Evolutionary conservation across 345 rosid genomes (phyloP).

Genomic region (Eucalyptus regnans): DNA sequence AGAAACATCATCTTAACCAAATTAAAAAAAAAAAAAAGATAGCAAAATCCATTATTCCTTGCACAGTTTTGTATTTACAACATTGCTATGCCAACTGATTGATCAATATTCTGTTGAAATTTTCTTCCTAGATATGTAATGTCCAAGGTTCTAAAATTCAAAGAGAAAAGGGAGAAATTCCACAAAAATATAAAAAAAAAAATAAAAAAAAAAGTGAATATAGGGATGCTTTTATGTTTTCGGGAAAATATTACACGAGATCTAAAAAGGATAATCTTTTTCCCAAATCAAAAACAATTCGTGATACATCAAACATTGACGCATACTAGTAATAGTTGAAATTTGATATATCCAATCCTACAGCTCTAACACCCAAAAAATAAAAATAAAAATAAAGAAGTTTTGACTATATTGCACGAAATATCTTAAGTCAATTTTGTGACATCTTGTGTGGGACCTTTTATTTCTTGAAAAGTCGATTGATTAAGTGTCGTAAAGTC

Average conservation of each 20-base stretch:
- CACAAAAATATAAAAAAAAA: not conserved
- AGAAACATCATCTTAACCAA: no score
- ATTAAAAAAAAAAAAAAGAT: no score
- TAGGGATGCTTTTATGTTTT: fast-evolving
- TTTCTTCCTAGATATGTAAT: not conserved
- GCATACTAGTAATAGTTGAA: not conserved
- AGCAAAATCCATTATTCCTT: not conserved
- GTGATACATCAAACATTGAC: not conserved
- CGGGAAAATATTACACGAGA: not conserved
- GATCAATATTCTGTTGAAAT: not conserved
- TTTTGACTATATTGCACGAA: not conserved
- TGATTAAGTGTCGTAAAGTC: not conserved
- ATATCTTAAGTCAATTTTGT: not conserved
- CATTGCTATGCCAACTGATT: not conserved
- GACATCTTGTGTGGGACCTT: not conserved
- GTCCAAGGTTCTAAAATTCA: not conserved
- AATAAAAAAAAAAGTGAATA: not conserved
- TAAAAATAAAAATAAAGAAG: no score
- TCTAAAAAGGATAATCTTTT: not conserved
- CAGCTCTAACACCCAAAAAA: not conserved
- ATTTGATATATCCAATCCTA: not conserved
- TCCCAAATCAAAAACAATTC: not conserved
- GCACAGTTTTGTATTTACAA: not conserved
- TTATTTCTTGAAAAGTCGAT: not conserved
- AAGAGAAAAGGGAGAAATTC: not conserved